phyloP scores from a whole-genome alignment of 352 stramenopile genomes.

The Globisporangium perplexum region DNA sequence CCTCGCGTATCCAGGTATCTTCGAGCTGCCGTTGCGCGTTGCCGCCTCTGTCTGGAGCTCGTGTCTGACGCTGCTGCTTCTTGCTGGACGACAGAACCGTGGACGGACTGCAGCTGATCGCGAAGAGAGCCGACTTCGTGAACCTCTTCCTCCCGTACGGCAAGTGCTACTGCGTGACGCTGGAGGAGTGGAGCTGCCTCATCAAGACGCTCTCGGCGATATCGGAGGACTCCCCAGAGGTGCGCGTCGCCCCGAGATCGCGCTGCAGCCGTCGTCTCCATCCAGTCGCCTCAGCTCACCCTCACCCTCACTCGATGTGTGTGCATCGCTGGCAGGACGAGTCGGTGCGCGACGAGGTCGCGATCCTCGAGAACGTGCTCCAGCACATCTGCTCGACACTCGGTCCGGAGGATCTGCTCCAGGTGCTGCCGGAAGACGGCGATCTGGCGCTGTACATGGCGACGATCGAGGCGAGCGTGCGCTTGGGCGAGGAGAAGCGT shows the following conservation, averaged over 20 bases:
- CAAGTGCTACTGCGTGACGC: slow-evolving; percentile 55
- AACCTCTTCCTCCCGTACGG: slow-evolving; percentile 72
- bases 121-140: slow-evolving; percentile 34
- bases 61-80: too few species aligned
- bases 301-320: too few species aligned
- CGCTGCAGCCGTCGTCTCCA: too few species aligned
- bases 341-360: slow-evolving; percentile 21
- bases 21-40: neutral
- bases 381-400: slow-evolving; percentile 69
- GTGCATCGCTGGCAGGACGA: slow-evolving; percentile 7
- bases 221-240: slow-evolving; percentile 27
- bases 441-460: slow-evolving; percentile 72
- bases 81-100: slow-evolving; percentile 19
- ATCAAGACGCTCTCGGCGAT: slow-evolving; percentile 57
- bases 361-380: slow-evolving; percentile 59
- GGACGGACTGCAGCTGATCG: slow-evolving; percentile 66
- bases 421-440: slow-evolving; percentile 73
- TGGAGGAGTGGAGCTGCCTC: slow-evolving; percentile 74
- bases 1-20: slow-evolving; percentile 48
- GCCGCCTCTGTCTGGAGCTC: too few species aligned
- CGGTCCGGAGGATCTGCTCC: slow-evolving; percentile 62
- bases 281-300: too few species aligned
- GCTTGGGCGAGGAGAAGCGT: slow-evolving; percentile 28
- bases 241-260: too few species aligned
- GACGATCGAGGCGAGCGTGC: slow-evolving; percentile 61